Evolutionary conservation across 768 basidiomycete species (phyloP).

Genomic region (Tylopilus vinaceipallidus): DNA sequence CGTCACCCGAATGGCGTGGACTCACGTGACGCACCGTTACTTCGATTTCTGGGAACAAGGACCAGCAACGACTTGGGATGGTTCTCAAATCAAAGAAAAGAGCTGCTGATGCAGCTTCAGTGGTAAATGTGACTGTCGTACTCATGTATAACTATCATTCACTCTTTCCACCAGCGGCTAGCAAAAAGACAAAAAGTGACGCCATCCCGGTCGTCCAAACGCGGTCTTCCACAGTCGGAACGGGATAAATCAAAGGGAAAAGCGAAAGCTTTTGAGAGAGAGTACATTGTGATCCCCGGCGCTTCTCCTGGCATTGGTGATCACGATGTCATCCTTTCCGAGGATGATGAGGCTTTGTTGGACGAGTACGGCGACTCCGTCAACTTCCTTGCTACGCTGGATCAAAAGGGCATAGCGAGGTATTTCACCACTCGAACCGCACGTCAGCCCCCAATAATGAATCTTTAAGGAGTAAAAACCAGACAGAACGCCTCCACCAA

Average conservation of each 20-base stretch:
- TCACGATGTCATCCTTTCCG: slow-evolving; percentile 51
- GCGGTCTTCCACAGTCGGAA: slow-evolving; percentile 16
- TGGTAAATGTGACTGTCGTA: slow-evolving; percentile 23
- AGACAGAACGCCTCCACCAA: slow-evolving; percentile 67
- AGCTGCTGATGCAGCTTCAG: slow-evolving; percentile 25
- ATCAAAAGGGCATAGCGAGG: slow-evolving; percentile 81
- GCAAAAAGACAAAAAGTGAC: slow-evolving; percentile 64
- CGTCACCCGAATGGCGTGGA: too few species aligned
- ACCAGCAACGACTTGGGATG: slow-evolving; percentile 18
- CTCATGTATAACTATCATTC: background rate
- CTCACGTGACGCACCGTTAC: too few species aligned
- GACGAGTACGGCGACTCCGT: slow-evolving; percentile 60
- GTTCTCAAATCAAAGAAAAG: slow-evolving; percentile 33
- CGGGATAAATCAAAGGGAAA: slow-evolving; percentile 47
- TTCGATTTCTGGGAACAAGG: too few species aligned
- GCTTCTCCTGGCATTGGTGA: slow-evolving; percentile 2
- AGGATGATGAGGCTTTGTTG: slow-evolving; percentile 66
- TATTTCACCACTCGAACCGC: slow-evolving; percentile 32
- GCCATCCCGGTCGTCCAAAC: slow-evolving; percentile 23
- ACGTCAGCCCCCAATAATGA: background rate
- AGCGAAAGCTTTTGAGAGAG: slow-evolving; percentile 58
- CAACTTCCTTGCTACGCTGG: slow-evolving; percentile 68
- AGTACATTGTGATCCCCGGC: slow-evolving; percentile 60
- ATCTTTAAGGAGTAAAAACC: slow-evolving; percentile 74
- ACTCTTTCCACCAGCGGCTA: slow-evolving; percentile 31